Conservation (phyloP, 1,284 basidiomycete species). For the Boletus chippewaensis region DNA sequence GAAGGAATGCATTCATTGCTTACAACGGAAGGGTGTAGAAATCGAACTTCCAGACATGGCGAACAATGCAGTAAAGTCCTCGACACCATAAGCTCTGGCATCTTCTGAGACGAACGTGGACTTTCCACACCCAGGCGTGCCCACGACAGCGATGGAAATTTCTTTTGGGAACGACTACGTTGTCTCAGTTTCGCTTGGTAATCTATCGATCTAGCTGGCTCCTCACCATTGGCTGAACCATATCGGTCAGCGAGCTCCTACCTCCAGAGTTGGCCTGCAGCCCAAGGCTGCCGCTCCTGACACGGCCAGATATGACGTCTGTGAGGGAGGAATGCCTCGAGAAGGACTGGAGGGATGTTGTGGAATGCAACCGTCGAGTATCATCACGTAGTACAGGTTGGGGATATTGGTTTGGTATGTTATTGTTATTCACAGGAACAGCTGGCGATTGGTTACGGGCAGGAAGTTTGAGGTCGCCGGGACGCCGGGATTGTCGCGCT, state of each 20-base stretch:
- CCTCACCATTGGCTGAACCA: slow-evolving; percentile 30
- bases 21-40: slow-evolving; percentile 40
- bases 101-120: slow-evolving; percentile 64
- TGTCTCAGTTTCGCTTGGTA: slow-evolving; percentile 20
- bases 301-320: slow-evolving; percentile 34
- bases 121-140: slow-evolving; percentile 66
- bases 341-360: slow-evolving; percentile 40
- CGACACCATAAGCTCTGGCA: slow-evolving; percentile 46
- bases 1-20: slow-evolving; percentile 14
- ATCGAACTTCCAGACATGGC: slow-evolving; percentile 31
- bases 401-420: slow-evolving; percentile 17
- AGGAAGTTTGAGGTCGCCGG: slow-evolving; percentile 35
- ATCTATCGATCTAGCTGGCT: slow-evolving; percentile 18
- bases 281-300: slow-evolving; percentile 54
- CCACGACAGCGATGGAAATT: slow-evolving; percentile 59
- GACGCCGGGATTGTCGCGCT: slow-evolving; percentile 25
- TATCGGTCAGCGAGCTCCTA: slow-evolving; percentile 37
- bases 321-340: slow-evolving; percentile 28
- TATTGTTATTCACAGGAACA: slow-evolving; percentile 17
- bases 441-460: slow-evolving; percentile 30
- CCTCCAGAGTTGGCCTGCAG: slow-evolving; percentile 32
- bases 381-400: slow-evolving; percentile 34
- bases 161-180: slow-evolving; percentile 29
- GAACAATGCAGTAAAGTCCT: slow-evolving; percentile 22
- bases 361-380: slow-evolving; percentile 36